phyloP scores from a whole-genome alignment of 2,329 filamentous ascomycete genomes.

The Penicillium glabrum region DNA sequence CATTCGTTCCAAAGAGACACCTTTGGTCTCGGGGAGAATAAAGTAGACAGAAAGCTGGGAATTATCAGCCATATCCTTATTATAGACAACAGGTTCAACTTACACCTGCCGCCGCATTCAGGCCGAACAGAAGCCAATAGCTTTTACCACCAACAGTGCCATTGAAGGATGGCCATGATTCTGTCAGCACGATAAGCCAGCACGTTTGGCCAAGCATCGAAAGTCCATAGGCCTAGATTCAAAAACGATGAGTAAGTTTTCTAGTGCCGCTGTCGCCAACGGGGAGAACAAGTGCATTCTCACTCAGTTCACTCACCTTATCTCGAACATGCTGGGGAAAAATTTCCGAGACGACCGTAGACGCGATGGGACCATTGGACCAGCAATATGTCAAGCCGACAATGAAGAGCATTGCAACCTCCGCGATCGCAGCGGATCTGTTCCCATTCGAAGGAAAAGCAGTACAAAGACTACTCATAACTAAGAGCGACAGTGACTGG shows the following conservation, averaged over 20 bases:
- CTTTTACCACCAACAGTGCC: conserved; percentile 36
- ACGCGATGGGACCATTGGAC: conserved; percentile 42
- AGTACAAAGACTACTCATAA: conserved; percentile 40
- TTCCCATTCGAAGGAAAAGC: conserved; percentile 35
- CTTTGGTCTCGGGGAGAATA: conserved; percentile 38
- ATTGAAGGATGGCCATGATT: conserved; percentile 44
- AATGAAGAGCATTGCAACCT: conserved; percentile 46
- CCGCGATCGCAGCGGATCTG: conserved; percentile 38
- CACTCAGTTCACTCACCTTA: conserved; percentile 19
- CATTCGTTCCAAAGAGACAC: conserved; percentile 36
- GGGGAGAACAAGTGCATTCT: too few relatives aligned
- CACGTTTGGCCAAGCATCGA: conserved; percentile 36
- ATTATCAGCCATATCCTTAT: not conserved
- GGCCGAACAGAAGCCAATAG: conserved; percentile 42
- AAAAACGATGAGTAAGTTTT: too few relatives aligned
- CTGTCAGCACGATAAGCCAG: conserved; percentile 40
- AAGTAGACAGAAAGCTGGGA: conserved; percentile 32
- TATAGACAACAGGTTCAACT: not conserved
- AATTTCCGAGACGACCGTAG: conserved; percentile 40
- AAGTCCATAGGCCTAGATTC: conserved; percentile 9
- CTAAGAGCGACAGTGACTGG: conserved; percentile 37
- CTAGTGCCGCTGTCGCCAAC: too few relatives aligned
- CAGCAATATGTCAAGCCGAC: conserved; percentile 45
- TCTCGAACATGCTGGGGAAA: conserved; percentile 45
- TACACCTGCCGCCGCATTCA: conserved; percentile 31